Percentiles rank a stretch among this genome's conserved stretches.
Evolutionary conservation across 202 grass and related monocot genomes (phyloP).

Genomic region (Musa balbisiana): DNA sequence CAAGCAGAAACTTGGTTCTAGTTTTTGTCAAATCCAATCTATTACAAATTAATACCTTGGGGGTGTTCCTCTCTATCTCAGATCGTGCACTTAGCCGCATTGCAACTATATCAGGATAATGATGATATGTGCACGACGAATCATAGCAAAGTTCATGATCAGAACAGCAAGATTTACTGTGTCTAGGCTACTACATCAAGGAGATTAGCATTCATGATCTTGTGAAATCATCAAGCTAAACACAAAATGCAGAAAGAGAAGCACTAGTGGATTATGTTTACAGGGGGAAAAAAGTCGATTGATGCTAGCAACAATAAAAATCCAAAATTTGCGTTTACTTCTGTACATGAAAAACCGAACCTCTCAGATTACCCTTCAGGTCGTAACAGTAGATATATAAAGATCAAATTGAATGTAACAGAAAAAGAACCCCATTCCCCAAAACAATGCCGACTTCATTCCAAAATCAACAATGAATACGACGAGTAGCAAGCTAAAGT

Average conservation of each 20-base stretch:
- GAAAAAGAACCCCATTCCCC: no score
- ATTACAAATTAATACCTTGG: background rate
- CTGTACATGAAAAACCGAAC: background rate
- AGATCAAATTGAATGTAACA: no score
- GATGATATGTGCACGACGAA: background rate
- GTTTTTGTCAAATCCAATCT: background rate
- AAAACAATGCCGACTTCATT: no score
- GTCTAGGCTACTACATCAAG: background rate
- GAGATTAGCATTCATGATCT: background rate
- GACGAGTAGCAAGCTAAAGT: no score
- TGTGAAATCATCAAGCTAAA: background rate
- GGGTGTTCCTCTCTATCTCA: background rate
- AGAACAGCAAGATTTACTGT: background rate
- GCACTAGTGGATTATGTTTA: background rate
- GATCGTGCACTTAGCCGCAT: background rate
- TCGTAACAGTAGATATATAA: no score
- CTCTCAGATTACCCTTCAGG: no score
- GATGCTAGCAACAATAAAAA: background rate
- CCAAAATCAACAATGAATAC: no score
- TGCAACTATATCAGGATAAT: background rate
- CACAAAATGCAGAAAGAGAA: background rate
- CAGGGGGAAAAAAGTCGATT: background rate
- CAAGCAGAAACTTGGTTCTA: background rate
- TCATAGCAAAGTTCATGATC: background rate
- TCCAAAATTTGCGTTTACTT: background rate